Base-by-base conservation (phyloP, 139 green algal species). In the Pedinophyceae sp. region DNA sequence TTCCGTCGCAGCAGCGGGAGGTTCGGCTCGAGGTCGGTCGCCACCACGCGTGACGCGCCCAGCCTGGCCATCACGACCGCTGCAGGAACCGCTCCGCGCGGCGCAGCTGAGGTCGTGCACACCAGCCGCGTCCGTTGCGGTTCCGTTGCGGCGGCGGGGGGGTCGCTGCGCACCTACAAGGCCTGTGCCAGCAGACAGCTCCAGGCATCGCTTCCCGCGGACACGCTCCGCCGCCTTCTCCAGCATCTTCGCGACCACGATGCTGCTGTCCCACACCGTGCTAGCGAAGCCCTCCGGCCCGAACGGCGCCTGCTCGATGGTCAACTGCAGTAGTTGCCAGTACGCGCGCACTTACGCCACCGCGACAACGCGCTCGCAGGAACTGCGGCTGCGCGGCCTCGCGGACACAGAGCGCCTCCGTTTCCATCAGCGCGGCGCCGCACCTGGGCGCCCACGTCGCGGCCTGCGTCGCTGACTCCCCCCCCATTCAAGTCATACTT, bases 181-280 rank as follows among this genome's bases (percentile, higher is more conserved):
- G 26, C 78, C 78, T 23, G 75, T 84, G 38, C 78, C 78, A 2
- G 75, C 75, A 22, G 53, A 69, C 17, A 84, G 60, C 43, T 86
- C 78, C 27, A 80, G 54, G 52, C 70, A 73, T 17, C 64, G 58
- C 59, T 52, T 64, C 40, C 64, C 70, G 1, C 26, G 27, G 6
- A 57, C 43, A 20, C 50, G 25, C 1, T 26, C 0, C 1, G 54
- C 30, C 26, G 59, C 52, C 24, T 60, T 46, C 40, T 74, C 70
- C 54, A 80, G 56, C 24, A 57, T 63, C 58, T 84, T 82, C 30
- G 70, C 52, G 17, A 79, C 52, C 13, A 86, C 78, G 27, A 84
- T 86, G 56, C 34, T 59, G 25, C 58, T 73, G 62, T 86, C 78
- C 78, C 78, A 86, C 4, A 86, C 67, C 53, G 75, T 86, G 39